These are phyloP conservation scores for Metschnikowia drakensbergensis DNA, from an alignment of 805 yeast genomes.

Conservation along the genomic window DNA sequence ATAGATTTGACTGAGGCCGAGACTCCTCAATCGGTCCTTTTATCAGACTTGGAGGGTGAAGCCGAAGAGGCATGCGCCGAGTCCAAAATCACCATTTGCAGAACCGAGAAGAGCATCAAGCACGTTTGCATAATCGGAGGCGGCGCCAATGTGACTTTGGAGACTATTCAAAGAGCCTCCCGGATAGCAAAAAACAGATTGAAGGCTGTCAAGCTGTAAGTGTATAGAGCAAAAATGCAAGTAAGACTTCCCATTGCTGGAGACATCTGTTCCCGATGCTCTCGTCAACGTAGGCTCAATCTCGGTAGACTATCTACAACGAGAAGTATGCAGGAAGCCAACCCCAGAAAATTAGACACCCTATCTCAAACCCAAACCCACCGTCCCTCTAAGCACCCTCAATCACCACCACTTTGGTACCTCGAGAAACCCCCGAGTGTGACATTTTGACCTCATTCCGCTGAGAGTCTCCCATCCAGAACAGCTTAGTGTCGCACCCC, in stretches of 20 bases:
- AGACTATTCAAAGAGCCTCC: slow-evolving; percentile 46
- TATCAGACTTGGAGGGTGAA: slow-evolving; percentile 81
- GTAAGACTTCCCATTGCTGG: too few species aligned
- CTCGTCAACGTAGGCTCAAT: background rate
- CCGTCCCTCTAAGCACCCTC: background rate
- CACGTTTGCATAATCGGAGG: slow-evolving; percentile 50
- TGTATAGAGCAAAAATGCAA: background rate
- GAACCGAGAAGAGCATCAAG: slow-evolving; percentile 30
- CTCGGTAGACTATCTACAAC: background rate
- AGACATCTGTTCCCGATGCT: background rate
- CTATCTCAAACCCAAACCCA: background rate
- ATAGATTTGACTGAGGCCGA: slow-evolving; percentile 28
- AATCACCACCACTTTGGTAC: background rate
- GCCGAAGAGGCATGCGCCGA: slow-evolving; percentile 66
- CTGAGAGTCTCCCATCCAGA: background rate
- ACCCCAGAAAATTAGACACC: slow-evolving; percentile 3
- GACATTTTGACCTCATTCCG: background rate
- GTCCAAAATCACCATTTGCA: slow-evolving; percentile 50
- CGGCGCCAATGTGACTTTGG: slow-evolving; percentile 43
- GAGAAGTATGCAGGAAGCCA: background rate
- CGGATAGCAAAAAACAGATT: slow-evolving; percentile 48
- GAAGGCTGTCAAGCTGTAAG: slow-evolving; percentile 3
- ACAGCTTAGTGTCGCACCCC: background rate
- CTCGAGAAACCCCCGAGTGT: background rate
- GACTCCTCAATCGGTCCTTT: slow-evolving; percentile 33